phyloP scores from a whole-genome alignment of 495 filamentous ascomycete genomes.

The Pyrenopolyporus hunteri region DNA sequence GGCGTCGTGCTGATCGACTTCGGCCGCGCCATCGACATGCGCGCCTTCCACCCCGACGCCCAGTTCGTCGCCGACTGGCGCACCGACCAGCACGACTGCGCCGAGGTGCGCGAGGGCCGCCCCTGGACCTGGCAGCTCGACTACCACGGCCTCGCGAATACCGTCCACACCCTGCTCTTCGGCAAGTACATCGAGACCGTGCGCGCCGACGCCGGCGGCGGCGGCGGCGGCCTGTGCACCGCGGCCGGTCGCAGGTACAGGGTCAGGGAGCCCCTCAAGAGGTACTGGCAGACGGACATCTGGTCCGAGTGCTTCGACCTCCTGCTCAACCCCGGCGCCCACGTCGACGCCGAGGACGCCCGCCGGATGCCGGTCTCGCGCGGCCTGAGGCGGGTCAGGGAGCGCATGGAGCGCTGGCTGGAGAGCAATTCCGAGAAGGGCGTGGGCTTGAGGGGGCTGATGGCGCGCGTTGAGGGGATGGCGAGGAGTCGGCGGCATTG shows the following conservation, averaged over 20 bases:
- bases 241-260: slow-evolving; percentile 62
- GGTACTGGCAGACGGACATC: slow-evolving; percentile 94
- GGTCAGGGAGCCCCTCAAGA: slow-evolving; percentile 78
- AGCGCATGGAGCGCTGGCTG: slow-evolving; percentile 85
- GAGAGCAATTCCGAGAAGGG: slow-evolving; percentile 5
- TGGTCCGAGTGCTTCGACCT: slow-evolving; percentile 86
- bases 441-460: slow-evolving; percentile 68
- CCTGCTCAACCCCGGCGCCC: slow-evolving; percentile 76
- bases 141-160: slow-evolving; percentile 88
- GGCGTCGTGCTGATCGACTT: slow-evolving; percentile 92
- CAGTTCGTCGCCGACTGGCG: slow-evolving; percentile 97
- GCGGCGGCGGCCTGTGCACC: slow-evolving; percentile 49
- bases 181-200: slow-evolving; percentile 92
- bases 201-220: slow-evolving; percentile 53
- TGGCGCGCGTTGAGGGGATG: slow-evolving; percentile 71
- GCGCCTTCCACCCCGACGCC: slow-evolving; percentile 73
- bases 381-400: slow-evolving; percentile 68
- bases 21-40: slow-evolving; percentile 93
- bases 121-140: slow-evolving; percentile 98
- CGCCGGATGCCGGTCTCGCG: slow-evolving; percentile 68
- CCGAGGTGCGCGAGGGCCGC: slow-evolving; percentile 88
- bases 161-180: slow-evolving; percentile 85
- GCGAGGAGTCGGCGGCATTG: slow-evolving; percentile 42
- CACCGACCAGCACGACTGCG: slow-evolving; percentile 80
- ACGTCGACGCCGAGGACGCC: slow-evolving; percentile 65